phyloP scores from a whole-genome alignment of 495 filamentous ascomycete species.

The Cenococcum geophilum region DNA sequence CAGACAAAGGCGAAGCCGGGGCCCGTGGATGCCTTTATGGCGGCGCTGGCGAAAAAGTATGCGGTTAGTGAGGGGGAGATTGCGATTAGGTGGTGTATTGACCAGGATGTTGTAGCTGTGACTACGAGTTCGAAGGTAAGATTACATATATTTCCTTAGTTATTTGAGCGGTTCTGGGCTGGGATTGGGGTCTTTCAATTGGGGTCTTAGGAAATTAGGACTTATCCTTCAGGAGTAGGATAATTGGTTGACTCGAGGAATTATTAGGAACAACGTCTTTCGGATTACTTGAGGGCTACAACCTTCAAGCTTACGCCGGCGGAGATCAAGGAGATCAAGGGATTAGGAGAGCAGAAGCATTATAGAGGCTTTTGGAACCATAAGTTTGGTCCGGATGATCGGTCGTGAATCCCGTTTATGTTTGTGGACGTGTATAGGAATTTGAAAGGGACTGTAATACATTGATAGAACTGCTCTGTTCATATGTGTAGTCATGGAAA shows the following conservation, averaged over 20 bases:
- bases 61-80: constrained; percentile 65
- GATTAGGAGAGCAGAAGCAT: constrained; percentile 59
- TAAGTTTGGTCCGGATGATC: constrained; percentile 56
- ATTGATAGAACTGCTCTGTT: too few relatives aligned
- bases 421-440: too few relatives aligned
- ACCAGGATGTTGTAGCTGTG: constrained; percentile 69
- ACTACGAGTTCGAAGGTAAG: constrained; percentile 65
- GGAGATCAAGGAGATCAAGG: constrained; percentile 62
- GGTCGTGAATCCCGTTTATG: constrained; percentile 29
- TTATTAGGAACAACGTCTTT: constrained; percentile 52
- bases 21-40: constrained; percentile 58
- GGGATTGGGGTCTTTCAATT: background rate
- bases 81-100: constrained; percentile 68
- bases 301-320: constrained; percentile 65
- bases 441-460: too few relatives aligned
- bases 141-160: background rate
- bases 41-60: constrained; percentile 66
- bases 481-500: too few relatives aligned
- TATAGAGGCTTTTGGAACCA: constrained; percentile 61
- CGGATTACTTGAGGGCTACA: constrained; percentile 54
- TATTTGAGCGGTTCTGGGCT: background rate
- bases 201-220: background rate
- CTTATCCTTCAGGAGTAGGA: background rate
- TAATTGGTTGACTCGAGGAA: background rate
- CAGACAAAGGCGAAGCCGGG: constrained; percentile 60